These are phyloP conservation scores for Vitis cinerea DNA, from an alignment of 164 flowering plant species.

Conservation along the genomic window DNA sequence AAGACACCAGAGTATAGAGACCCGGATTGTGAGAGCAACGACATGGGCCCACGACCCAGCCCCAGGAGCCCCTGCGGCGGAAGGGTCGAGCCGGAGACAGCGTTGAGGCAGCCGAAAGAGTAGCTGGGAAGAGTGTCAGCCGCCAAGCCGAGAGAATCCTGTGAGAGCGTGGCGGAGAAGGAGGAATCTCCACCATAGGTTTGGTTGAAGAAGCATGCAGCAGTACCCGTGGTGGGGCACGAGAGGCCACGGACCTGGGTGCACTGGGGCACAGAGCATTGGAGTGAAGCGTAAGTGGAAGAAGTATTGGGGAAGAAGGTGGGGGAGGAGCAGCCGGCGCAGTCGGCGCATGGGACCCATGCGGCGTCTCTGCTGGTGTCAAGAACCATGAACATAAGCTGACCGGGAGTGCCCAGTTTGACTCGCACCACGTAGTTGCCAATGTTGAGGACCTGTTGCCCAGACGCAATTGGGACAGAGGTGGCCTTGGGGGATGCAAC, in stretches of 20 bases:
- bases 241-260: slow-evolving; percentile 56
- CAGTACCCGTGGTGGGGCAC: slow-evolving; percentile 50
- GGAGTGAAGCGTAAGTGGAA: slow-evolving; percentile 42
- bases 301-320: slow-evolving; percentile 54
- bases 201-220: slow-evolving; percentile 66
- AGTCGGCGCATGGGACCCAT: slow-evolving; percentile 79
- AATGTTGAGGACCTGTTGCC: slow-evolving; percentile 54
- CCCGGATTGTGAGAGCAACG: slow-evolving; percentile 67
- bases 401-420: slow-evolving; percentile 83
- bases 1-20: slow-evolving; percentile 66
- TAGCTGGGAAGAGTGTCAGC: slow-evolving; percentile 48
- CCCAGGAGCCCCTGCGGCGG: slow-evolving; percentile 94
- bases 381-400: slow-evolving; percentile 81
- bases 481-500: slow-evolving; percentile 35
- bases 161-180: slow-evolving; percentile 58
- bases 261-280: slow-evolving; percentile 64
- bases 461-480: slow-evolving; percentile 66
- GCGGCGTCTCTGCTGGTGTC: slow-evolving; percentile 82
- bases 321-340: slow-evolving; percentile 63
- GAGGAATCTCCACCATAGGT: slow-evolving; percentile 81
- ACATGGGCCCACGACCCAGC: slow-evolving; percentile 87
- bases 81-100: slow-evolving; percentile 51
- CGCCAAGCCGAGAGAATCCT: slow-evolving; percentile 52
- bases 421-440: slow-evolving; percentile 76
- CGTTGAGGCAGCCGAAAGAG: slow-evolving; percentile 69